A percentile compares a stretch with the other conserved stretches of the same genome.
Conservation (phyloP, 768 basidiomycete genomes). For the Steccherinum ochraceum region DNA sequence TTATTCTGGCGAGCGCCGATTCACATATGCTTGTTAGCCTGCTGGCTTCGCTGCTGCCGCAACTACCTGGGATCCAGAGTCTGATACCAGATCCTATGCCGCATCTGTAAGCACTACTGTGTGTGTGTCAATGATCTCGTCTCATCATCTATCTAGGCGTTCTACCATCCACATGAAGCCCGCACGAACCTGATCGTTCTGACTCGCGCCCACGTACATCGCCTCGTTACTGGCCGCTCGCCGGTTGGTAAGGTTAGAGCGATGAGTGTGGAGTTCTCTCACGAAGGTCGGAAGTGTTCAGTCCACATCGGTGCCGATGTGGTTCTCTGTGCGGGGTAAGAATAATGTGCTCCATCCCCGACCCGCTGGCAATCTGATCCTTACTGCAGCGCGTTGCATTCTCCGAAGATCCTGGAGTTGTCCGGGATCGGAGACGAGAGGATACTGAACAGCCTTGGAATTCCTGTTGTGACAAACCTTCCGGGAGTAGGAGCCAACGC, state of each 20-base stretch:
- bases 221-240: conserved; percentile 1
- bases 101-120: conserved; percentile 3
- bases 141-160: conserved; percentile 3
- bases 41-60: conserved; percentile 2
- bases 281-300: conserved; percentile 2
- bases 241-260: not conserved
- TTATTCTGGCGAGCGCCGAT: not conserved
- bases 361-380: not conserved
- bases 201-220: conserved; percentile 4
- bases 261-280: conserved; percentile 7
- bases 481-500: conserved; percentile 43
- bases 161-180: conserved; percentile 10
- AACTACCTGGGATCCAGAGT: conserved; percentile 6
- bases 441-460: conserved; percentile 26
- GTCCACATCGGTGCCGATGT: conserved; percentile 9
- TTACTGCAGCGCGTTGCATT: conserved; percentile 31
- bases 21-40: conserved; percentile 1
- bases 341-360: too few relatives aligned
- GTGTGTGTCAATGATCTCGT: not conserved
- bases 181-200: conserved; percentile 10
- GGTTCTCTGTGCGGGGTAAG: conserved; percentile 8
- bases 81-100: conserved; percentile 7
- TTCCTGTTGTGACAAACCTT: conserved; percentile 31
- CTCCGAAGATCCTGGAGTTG: conserved; percentile 42
- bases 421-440: conserved; percentile 39